phyloP scores from a whole-genome alignment of 2,329 filamentous ascomycete genomes.

The Aspergillus caelatus region DNA sequence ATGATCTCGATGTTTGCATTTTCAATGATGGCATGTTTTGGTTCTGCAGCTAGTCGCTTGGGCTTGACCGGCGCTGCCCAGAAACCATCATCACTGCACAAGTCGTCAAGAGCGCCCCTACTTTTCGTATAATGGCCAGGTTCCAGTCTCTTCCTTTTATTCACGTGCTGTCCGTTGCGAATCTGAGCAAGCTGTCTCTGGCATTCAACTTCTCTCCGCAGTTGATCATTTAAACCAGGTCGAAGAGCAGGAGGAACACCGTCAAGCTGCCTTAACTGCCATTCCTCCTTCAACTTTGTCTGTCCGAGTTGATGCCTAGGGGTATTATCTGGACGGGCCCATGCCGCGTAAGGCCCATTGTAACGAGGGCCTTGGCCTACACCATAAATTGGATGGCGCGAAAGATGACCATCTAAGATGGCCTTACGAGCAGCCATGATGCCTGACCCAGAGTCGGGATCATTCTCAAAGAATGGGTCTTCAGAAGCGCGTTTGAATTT shows the following conservation, averaged over 20 bases:
- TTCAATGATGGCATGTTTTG: slow-evolving; percentile 7
- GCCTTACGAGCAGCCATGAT: slow-evolving; percentile 29
- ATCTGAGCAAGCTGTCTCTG: slow-evolving; percentile 31
- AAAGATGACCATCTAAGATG: slow-evolving; percentile 37
- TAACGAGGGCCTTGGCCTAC: slow-evolving; percentile 45
- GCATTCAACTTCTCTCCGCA: slow-evolving; percentile 21
- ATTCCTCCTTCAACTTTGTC: slow-evolving; percentile 29
- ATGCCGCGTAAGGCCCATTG: slow-evolving; percentile 43
- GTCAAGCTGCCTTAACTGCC: slow-evolving; percentile 35
- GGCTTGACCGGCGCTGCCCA: neutral
- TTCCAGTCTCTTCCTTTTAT: slow-evolving; percentile 23
- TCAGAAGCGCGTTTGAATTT: slow-evolving; percentile 29
- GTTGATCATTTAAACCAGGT: slow-evolving; percentile 21
- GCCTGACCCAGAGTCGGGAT: slow-evolving; percentile 29
- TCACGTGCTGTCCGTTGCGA: slow-evolving; percentile 28
- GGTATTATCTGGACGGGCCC: slow-evolving; percentile 37
- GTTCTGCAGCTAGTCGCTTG: slow-evolving; percentile 9
- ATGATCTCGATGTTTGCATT: slow-evolving; percentile 23
- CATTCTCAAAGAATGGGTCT: slow-evolving; percentile 5
- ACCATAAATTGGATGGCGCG: slow-evolving; percentile 40
- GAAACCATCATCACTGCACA: slow-evolving; percentile 23
- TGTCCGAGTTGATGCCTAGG: slow-evolving; percentile 23
- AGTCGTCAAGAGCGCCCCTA: slow-evolving; percentile 17
- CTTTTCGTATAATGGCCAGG: neutral
- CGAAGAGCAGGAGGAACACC: slow-evolving; percentile 26